Evolutionary conservation across 2,329 filamentous ascomycete species (phyloP).

Genomic region (Chaetothyriales sp.): DNA sequence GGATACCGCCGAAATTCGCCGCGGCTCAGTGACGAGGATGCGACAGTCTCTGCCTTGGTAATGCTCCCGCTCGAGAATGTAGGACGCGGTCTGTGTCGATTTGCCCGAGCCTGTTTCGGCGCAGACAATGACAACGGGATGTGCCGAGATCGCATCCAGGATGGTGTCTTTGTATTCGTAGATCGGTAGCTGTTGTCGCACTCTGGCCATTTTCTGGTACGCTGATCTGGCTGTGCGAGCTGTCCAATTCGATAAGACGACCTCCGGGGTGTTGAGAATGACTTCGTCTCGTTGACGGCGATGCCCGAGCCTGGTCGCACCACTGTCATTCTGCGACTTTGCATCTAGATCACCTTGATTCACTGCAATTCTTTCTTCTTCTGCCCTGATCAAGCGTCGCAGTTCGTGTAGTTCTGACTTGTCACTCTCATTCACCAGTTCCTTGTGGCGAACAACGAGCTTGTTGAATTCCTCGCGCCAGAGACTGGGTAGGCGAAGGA

Average conservation of each 20-base stretch:
- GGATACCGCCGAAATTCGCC: slow-evolving; percentile 91
- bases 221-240: slow-evolving; percentile 6
- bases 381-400: slow-evolving; percentile 28
- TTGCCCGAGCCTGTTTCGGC: slow-evolving; percentile 96
- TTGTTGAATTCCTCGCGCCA: slow-evolving; percentile 85
- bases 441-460: slow-evolving; percentile 57
- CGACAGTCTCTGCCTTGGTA: slow-evolving; percentile 69
- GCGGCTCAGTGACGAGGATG: slow-evolving; percentile 88
- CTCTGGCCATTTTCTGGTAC: slow-evolving; percentile 68
- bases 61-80: slow-evolving; percentile 80
- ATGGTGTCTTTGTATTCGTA: slow-evolving; percentile 72
- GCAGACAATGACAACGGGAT: slow-evolving; percentile 85
- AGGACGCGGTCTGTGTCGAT: slow-evolving; percentile 92
- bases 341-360: not conserved
- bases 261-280: slow-evolving; percentile 1
- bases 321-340: not conserved
- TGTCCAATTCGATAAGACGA: slow-evolving; percentile 11
- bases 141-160: slow-evolving; percentile 57
- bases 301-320: not conserved
- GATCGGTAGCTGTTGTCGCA: slow-evolving; percentile 73
- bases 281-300: not conserved
- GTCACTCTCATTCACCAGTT: slow-evolving; percentile 55
- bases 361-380: slow-evolving; percentile 20
- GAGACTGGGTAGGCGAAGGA: slow-evolving; percentile 51
- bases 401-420: slow-evolving; percentile 54